Base-by-base conservation (phyloP, 2,329 filamentous ascomycete genomes). In the Paecilomyces fulvus region DNA sequence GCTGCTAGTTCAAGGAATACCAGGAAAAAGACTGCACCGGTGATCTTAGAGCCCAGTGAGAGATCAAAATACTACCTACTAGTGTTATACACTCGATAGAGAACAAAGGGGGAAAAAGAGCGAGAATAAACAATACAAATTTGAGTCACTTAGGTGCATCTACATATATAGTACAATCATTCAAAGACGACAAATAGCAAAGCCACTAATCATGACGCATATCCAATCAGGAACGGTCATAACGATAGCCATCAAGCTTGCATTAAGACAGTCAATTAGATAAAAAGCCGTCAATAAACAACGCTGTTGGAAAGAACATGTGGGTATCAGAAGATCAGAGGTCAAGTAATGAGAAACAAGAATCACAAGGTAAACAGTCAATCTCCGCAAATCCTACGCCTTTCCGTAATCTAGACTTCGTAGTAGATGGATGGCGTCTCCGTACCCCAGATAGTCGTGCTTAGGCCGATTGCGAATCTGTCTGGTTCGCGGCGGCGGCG, bases 401-500 rank as follows among this genome's bases (percentile, higher is more conserved):
- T 28, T 28, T n/a, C 48, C 48, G 21, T 49, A 49, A 28, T 3
- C 48, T n/a, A 49, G 48, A 49, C 21, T 49, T 21, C 48, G 48
- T 28, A 43, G n/a, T 5, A 43, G 37, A 43, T 43, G 37, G 14
- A 43, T 20, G 11, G 33, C 33, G 14, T 30, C 12, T 23, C 30
- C 11, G 25, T 51, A 23, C 21, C 21, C 25, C 7, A 30, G 25
- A 55, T 31, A 30, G 20, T 9, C 17, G 30, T 37, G 21, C 14
- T 30, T 48, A 50, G n/a, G 58, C 49, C 49, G 37, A 60, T 49
- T 49, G 46, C 31, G 58, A 56, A 49, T 65, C 63, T 55, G 60
- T 59, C 31, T 59, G 54, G 48, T 61, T 33, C 30, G 69, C 61
- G 23, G 64, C 37, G 12, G 61, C 60, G 28, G 62, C 64, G 14